These are phyloP conservation scores for Dendrocalamus sinicus DNA, from an alignment of 176 grass and related monocot species.

Conservation along the genomic window DNA sequence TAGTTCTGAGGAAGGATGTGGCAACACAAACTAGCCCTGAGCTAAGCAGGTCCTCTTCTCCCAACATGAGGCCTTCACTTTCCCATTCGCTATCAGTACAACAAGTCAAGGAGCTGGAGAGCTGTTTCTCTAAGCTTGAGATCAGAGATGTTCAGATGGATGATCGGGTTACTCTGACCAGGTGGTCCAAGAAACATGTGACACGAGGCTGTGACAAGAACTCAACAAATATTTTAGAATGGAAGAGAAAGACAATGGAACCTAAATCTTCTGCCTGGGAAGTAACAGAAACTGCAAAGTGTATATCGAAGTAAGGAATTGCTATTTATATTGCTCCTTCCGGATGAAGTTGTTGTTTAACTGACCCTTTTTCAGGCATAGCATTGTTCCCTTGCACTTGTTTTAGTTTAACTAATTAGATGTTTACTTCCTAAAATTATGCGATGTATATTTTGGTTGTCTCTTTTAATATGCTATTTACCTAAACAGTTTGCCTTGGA, in stretches of 20 bases:
- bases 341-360: conserved; percentile 23
- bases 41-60: conserved; percentile 62
- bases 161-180: conserved; percentile 79
- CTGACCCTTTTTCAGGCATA: neutral
- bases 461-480: conserved; percentile 18
- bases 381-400: neutral
- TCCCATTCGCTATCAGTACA: conserved; percentile 50
- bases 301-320: conserved; percentile 65
- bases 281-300: conserved; percentile 62
- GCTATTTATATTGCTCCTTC: conserved; percentile 16
- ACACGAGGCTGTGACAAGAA: conserved; percentile 55
- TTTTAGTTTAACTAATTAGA: conserved; percentile 7
- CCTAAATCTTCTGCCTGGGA: conserved; percentile 72
- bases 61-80: conserved; percentile 54
- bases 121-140: conserved; percentile 79
- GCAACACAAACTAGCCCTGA: conserved; percentile 91
- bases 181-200: conserved; percentile 93
- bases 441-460: neutral
- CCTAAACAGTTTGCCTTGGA: neutral
- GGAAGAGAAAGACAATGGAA: conserved; percentile 77
- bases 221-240: conserved; percentile 78
- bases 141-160: conserved; percentile 69
- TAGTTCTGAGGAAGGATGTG: conserved; percentile 64
- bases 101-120: conserved; percentile 64
- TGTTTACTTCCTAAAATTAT: conserved; percentile 32